Evolutionary conservation across 768 basidiomycete genomes (phyloP).

Genomic region (Amylocystis lapponica): DNA sequence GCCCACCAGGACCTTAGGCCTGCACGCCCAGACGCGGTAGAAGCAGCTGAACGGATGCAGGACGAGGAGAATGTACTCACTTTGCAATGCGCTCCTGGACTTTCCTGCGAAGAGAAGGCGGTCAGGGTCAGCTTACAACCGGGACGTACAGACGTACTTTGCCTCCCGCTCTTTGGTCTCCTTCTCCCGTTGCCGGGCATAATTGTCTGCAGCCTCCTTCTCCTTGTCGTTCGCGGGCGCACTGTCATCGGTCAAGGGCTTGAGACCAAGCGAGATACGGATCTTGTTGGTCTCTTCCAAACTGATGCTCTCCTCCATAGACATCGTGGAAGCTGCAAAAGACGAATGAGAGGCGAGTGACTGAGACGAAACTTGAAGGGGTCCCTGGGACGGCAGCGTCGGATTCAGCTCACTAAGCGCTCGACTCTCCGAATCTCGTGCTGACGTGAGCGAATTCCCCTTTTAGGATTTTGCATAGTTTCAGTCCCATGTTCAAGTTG

Average conservation of each 20-base stretch:
- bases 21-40: conserved; percentile 25
- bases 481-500: no score
- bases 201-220: conserved; percentile 84
- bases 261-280: conserved; percentile 88
- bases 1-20: conserved; percentile 36
- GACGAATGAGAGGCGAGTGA: neutral
- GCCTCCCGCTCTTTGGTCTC: conserved; percentile 67
- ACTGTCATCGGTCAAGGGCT: conserved; percentile 83
- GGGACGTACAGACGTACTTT: conserved; percentile 46
- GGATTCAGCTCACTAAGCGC: no score
- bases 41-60: conserved; percentile 17
- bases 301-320: conserved; percentile 85
- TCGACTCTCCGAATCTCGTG: no score
- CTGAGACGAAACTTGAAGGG: neutral
- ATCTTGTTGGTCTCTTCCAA: conserved; percentile 96
- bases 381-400: neutral
- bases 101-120: conserved; percentile 39
- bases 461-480: no score
- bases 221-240: conserved; percentile 70
- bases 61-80: conserved; percentile 49
- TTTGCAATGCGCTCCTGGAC: conserved; percentile 77
- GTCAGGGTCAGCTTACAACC: conserved; percentile 18
- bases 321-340: conserved; percentile 14
- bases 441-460: no score
- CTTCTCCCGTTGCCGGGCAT: conserved; percentile 60